Evolutionary conservation across 257 asterid genomes (phyloP).

Genomic region (Solanum piurae): DNA sequence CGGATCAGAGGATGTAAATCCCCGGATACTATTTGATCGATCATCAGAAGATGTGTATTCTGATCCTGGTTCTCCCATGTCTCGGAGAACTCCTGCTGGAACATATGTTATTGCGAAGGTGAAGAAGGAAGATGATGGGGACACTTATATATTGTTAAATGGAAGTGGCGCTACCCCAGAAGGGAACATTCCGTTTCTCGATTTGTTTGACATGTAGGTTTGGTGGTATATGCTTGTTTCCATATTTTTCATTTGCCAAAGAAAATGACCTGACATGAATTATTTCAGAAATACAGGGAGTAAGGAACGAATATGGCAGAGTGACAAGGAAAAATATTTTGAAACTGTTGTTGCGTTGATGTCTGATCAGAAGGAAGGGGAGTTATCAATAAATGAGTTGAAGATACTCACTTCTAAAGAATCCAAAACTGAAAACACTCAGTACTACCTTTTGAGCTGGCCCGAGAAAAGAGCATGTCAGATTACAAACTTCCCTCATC

Average conservation of each 20-base stretch:
- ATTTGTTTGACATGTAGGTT: slow-evolving; percentile 93
- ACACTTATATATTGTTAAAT: slow-evolving; percentile 52
- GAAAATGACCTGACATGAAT: slow-evolving; percentile 26
- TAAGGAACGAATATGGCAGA: slow-evolving; percentile 97
- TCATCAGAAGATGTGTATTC: slow-evolving; percentile 99
- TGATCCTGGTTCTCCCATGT: slow-evolving; percentile 98
- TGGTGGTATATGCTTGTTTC: slow-evolving; percentile 14
- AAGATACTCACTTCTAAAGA: slow-evolving; percentile 79
- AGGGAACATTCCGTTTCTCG: slow-evolving; percentile 87
- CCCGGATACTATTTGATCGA: slow-evolving; percentile 84
- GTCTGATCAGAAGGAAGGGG: slow-evolving; percentile 77
- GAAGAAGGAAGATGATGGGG: slow-evolving; percentile 58
- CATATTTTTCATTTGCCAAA: slow-evolving; percentile 3
- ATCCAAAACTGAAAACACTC: slow-evolving; percentile 94
- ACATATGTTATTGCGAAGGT: slow-evolving; percentile 87
- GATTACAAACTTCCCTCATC: slow-evolving; percentile 91
- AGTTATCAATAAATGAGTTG: slow-evolving; percentile 36
- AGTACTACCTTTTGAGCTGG: slow-evolving; percentile 67
- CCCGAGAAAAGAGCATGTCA: slow-evolving; percentile 78
- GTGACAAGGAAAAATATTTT: slow-evolving; percentile 78
- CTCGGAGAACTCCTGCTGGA: slow-evolving; percentile 71
- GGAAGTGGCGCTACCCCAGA: slow-evolving; percentile 98
- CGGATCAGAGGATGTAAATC: slow-evolving; percentile 44
- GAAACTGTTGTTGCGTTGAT: slow-evolving; percentile 80
- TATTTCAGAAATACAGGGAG: slow-evolving; percentile 79